These are phyloP conservation scores for Auricularia heimuer DNA, from an alignment of 768 basidiomycete species.

Conservation along the genomic window DNA sequence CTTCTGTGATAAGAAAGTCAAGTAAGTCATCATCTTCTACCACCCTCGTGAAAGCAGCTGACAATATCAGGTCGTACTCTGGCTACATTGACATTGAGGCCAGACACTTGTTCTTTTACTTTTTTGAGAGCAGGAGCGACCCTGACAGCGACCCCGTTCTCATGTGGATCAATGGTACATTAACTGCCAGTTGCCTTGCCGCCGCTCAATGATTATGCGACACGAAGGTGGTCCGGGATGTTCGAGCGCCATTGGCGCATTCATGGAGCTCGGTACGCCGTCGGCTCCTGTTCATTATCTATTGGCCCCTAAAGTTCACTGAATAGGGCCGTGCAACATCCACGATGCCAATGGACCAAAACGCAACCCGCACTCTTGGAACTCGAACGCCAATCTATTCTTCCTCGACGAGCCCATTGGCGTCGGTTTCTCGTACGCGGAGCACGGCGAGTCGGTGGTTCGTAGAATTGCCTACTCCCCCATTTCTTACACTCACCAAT, in stretches of 20 bases:
- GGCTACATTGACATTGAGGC: constrained; percentile 12
- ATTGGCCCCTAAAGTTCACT: background rate
- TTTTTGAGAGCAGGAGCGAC: constrained; percentile 19
- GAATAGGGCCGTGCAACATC: constrained; percentile 18
- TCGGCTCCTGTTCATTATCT: too few species aligned
- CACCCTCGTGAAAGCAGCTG: background rate
- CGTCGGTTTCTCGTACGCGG: constrained; percentile 39
- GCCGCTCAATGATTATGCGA: background rate
- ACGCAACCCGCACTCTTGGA: constrained; percentile 36
- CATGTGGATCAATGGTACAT: constrained; percentile 17
- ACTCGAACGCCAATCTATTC: constrained; percentile 20
- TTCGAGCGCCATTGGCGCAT: constrained; percentile 15
- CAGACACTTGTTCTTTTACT: constrained; percentile 14
- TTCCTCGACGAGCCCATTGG: constrained; percentile 22
- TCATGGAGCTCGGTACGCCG: constrained; percentile 12
- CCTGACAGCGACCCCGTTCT: constrained; percentile 20
- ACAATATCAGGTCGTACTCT: constrained; percentile 6
- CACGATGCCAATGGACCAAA: constrained; percentile 11
- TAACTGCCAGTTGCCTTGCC: background rate
- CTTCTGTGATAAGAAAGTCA: constrained; percentile 8
- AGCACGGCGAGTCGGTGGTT: constrained; percentile 18
- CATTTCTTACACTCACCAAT: background rate
- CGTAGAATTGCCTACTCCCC: background rate
- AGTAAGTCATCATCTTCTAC: background rate
- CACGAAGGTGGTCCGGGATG: constrained; percentile 24